phyloP scores from a whole-genome alignment of 2,329 filamentous ascomycete species.

The Ceratocystis huliohia region DNA sequence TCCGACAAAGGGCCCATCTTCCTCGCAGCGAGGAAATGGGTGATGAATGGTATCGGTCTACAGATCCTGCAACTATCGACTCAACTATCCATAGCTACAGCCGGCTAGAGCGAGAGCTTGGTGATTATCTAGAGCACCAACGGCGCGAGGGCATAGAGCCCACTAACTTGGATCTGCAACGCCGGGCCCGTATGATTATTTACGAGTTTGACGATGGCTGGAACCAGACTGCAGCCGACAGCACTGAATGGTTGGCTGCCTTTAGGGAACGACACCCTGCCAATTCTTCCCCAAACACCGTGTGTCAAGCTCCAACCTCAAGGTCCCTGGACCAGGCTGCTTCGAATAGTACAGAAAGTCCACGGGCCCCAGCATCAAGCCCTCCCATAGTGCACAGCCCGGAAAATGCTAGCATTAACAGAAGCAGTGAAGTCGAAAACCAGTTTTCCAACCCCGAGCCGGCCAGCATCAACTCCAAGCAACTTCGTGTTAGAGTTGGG shows the following conservation, averaged over 20 bases:
- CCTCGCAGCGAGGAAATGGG: conserved; percentile 45
- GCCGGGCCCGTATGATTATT: conserved; percentile 46
- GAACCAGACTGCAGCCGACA: conserved; percentile 52
- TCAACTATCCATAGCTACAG: conserved; percentile 48
- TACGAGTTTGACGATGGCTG: conserved; percentile 50
- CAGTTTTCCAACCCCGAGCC: neutral
- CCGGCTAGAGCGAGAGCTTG: conserved; percentile 43
- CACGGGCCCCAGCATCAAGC: neutral
- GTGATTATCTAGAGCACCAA: conserved; percentile 38
- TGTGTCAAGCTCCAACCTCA: neutral
- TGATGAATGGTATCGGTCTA: conserved; percentile 37
- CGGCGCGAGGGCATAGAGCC: conserved; percentile 36
- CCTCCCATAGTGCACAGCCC: neutral
- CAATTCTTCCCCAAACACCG: neutral
- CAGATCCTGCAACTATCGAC: conserved; percentile 43
- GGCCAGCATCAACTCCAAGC: neutral
- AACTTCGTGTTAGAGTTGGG: conserved; percentile 14
- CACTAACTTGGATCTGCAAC: conserved; percentile 42
- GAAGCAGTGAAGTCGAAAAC: no score
- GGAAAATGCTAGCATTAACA: neutral
- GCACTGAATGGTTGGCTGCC: conserved; percentile 38
- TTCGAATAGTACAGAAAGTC: neutral
- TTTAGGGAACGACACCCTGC: conserved; percentile 38
- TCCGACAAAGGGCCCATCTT: conserved; percentile 44
- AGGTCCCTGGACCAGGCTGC: neutral